Base-by-base conservation (phyloP, 805 yeast species). In the Barnettozyma vustinii region DNA sequence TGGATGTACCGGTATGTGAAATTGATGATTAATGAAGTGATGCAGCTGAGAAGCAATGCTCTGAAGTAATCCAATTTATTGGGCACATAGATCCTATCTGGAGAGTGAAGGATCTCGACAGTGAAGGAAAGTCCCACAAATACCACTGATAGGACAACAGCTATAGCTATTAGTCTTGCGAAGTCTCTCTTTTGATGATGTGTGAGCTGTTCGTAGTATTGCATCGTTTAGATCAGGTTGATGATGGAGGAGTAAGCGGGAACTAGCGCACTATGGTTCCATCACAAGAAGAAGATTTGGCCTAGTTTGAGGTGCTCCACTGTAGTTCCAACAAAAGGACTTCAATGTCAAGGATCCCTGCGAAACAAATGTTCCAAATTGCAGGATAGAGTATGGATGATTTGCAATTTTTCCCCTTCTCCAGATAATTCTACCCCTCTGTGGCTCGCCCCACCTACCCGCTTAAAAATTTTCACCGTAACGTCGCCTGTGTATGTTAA, bases 41-140 rank as follows among this genome's bases (percentile, higher is more conserved):
- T 56, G 2, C 64, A 53, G 1, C 73, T 70, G 5, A 71, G 52
- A 13, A 71, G 56, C 13, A 65, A 54, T 2, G 72, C 66, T 47
- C 76, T 55, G 30, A 70, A 64, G 49, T 70, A 71, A 48, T 71
- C 76, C 42, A 69, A 68, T 0, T 64, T 56, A 40, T 56, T 57
- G 10, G 76, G 76, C 4, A 56, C 55, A 53, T 69, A 71, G 7
- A 57, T 50, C 25, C 43, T 46, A n/a, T 42, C 45, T 9, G 43
- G 32, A 4, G 30, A 39, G 18, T 48, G 39, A 3, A 50, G 39
- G 10, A 58, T 53, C 18, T 53, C 46, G 2, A 60, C 53, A 6
- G 42, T 26, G 1, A 27, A 15, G 3, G 45, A 37, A 1, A 37
- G 27, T 5, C 25, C 9, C 2, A 40, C 10, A 9, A 44, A 43